phyloP scores from a whole-genome alignment of 2,329 filamentous ascomycete species.

The Nannizziopsis arthrosporioides region DNA sequence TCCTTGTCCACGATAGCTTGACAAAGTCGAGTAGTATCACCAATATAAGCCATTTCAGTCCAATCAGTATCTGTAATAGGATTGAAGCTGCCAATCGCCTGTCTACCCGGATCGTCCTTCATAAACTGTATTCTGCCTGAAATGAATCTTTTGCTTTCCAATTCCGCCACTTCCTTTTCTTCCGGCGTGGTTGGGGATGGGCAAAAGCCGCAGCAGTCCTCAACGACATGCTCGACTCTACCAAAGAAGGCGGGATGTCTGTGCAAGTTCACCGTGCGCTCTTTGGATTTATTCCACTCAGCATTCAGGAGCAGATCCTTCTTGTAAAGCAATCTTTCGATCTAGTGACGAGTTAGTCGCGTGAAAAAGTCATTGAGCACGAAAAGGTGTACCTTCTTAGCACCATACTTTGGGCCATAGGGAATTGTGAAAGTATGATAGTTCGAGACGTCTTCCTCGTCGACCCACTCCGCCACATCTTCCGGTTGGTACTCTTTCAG shows the following conservation, averaged over 20 bases:
- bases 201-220: conserved; percentile 73
- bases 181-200: conserved; percentile 57
- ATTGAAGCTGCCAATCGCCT: conserved; percentile 62
- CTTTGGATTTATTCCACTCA: conserved; percentile 70
- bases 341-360: conserved; percentile 38
- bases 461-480: conserved; percentile 73
- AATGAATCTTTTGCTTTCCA: conserved; percentile 65
- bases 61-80: conserved; percentile 72
- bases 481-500: conserved; percentile 68
- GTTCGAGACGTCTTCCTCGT: conserved; percentile 62
- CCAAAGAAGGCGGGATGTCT: conserved; percentile 81
- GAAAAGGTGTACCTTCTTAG: conserved; percentile 23
- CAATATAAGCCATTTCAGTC: conserved; percentile 81
- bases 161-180: conserved; percentile 57
- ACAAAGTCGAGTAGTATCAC: conserved; percentile 64
- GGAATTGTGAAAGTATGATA: conserved; percentile 56
- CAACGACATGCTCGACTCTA: conserved; percentile 57
- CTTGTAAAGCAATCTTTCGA: conserved; percentile 71
- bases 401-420: conserved; percentile 22
- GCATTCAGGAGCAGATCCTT: conserved; percentile 73
- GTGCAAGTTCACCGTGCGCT: conserved; percentile 66
- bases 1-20: conserved; percentile 70
- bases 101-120: conserved; percentile 69
- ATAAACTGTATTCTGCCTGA: conserved; percentile 63
- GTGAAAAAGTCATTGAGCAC: conserved; percentile 20